Evolutionary conservation across 345 rosid genomes (phyloP), one percentile per base, ranked within the genome.

Genomic region (Conringia planisiliqua): DNA sequence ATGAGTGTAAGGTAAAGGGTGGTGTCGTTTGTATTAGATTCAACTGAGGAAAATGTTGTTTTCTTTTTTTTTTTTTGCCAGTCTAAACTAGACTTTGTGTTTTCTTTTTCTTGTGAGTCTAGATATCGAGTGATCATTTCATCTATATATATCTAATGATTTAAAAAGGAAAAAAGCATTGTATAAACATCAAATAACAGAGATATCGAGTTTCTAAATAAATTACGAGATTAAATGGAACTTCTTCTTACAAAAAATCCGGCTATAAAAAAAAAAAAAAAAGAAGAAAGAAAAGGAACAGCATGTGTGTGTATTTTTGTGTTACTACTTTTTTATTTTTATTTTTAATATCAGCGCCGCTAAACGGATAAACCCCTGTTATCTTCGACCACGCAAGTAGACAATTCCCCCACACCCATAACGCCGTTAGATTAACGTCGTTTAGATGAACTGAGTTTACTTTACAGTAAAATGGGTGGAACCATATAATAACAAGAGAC

Each of bases 391-490:
- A 69, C 64, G 54, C 64, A 69, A 69, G 52, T 55, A 29, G 55
- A 69, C 54, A 69, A 43, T n/a, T n/a, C n/a, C n/a, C n/a, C n/a
- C n/a, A 4, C 20, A 7, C 42, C 64, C 10, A 7, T 52, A 27
- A 42, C 64, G 42, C 54, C 64, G 64, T 69, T 56, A 32, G 32
- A 3, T 43, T 40, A 70, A 70, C 74, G 74, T 11, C 56, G 44
- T 32, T 30, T 18, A 55, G 26, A 30, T 43, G 33, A 13, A 48
- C 36, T 16, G 13, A 69, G 5, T 39, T 55, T 36, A 52, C 48
- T 17, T 32, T 17, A 44, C 65, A 18, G 65, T 57, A 42, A 57
- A 69, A 43, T 33, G 42, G 43, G 13, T 22, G 4, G 35, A 40
- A 57, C 38, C 24, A 7, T 40, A 10, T 3, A 54, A 40, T 11